These are phyloP conservation scores for Cyberlindnera maclurae DNA, from an alignment of 805 yeast species.

Conservation along the genomic window DNA sequence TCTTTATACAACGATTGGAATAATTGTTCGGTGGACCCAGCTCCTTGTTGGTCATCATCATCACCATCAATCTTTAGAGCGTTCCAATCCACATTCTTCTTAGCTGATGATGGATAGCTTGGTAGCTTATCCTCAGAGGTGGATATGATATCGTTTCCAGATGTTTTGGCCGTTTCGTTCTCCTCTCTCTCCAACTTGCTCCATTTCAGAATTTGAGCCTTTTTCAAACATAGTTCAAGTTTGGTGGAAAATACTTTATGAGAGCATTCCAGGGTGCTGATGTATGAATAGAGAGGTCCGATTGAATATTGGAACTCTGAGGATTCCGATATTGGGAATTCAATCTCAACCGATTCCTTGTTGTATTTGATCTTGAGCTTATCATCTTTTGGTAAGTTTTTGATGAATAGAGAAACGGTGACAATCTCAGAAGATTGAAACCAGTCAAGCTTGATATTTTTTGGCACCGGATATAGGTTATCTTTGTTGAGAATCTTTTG, in stretches of 20 bases:
- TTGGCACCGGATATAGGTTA: constrained; percentile 17
- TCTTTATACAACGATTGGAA: constrained; percentile 67
- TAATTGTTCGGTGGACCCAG: constrained; percentile 53
- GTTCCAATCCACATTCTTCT: constrained; percentile 65
- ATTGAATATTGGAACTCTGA: constrained; percentile 54
- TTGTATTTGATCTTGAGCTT: constrained; percentile 35
- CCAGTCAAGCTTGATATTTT: constrained; percentile 52
- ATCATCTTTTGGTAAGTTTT: constrained; percentile 48
- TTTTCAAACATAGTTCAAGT: constrained; percentile 58
- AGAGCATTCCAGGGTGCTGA: constrained; percentile 39
- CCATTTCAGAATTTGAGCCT: constrained; percentile 46
- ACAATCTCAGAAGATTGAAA: constrained; percentile 58
- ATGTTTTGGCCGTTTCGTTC: background rate
- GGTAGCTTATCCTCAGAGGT: background rate
- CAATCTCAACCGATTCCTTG: constrained; percentile 30
- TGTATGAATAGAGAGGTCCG: constrained; percentile 44
- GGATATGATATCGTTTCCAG: background rate
- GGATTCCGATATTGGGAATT: constrained; percentile 41
- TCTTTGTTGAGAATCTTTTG: constrained; percentile 19
- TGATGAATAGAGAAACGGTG: constrained; percentile 65
- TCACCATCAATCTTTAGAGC: constrained; percentile 39
- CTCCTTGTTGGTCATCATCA: constrained; percentile 17
- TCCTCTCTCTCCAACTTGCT: constrained; percentile 30
- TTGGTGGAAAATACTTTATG: constrained; percentile 62
- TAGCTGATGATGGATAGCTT: constrained; percentile 57